These are phyloP conservation scores for Collybia mongolica DNA, from an alignment of 768 basidiomycete genomes.

Conservation along the genomic window DNA sequence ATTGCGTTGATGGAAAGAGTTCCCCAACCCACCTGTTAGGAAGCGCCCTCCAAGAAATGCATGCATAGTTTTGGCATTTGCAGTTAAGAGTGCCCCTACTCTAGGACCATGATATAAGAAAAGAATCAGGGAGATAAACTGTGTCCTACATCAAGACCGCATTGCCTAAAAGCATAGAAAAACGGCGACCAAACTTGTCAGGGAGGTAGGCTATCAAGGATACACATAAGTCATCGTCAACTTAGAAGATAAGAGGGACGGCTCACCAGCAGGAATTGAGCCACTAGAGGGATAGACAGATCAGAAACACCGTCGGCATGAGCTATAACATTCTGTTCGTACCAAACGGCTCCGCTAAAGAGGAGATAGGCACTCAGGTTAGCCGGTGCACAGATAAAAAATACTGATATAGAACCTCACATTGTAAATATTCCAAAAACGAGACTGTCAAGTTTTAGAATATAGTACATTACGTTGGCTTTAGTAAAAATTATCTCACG, in stretches of 20 bases:
- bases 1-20: background rate
- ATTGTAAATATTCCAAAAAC: conserved; percentile 56
- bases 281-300: conserved; percentile 24
- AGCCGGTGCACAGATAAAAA: background rate
- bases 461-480: background rate
- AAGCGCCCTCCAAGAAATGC: conserved; percentile 49
- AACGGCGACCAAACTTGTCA: conserved; percentile 49
- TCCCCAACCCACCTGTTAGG: conserved; percentile 37
- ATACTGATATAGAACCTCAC: conserved; percentile 20
- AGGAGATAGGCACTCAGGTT: background rate
- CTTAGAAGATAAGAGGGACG: conserved; percentile 4
- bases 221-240: background rate
- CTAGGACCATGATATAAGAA: conserved; percentile 19
- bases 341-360: conserved; percentile 39
- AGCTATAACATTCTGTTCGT: conserved; percentile 28
- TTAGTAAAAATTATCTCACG: conserved; percentile 20
- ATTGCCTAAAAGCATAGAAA: conserved; percentile 51
- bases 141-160: conserved; percentile 38
- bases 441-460: conserved; percentile 17
- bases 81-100: conserved; percentile 47
- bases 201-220: conserved; percentile 33
- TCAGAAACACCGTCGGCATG: conserved; percentile 19
- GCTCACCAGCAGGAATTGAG: conserved; percentile 42
- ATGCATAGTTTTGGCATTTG: conserved; percentile 39
- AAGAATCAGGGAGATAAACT: background rate